These are phyloP conservation scores for Penicillium fimorum DNA, from an alignment of 495 filamentous ascomycete genomes.

Conservation along the genomic window DNA sequence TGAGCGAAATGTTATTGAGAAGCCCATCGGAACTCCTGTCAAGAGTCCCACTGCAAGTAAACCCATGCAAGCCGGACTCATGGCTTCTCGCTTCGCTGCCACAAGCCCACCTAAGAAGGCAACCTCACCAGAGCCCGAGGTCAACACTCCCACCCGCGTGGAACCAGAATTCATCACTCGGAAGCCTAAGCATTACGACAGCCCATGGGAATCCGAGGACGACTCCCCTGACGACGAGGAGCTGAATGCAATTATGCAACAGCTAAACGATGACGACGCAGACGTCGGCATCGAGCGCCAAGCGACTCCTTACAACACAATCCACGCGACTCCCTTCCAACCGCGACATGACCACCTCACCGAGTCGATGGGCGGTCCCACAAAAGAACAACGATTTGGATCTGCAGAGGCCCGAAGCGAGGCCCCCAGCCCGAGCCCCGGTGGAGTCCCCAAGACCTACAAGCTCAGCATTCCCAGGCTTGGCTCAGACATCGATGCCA, in stretches of 20 bases:
- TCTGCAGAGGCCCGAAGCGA: slow-evolving; percentile 62
- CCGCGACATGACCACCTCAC: slow-evolving; percentile 29
- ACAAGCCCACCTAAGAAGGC: slow-evolving; percentile 25
- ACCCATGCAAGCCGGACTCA: slow-evolving; percentile 29
- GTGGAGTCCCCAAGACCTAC: slow-evolving; percentile 51
- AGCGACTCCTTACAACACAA: slow-evolving; percentile 36
- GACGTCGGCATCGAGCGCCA: slow-evolving; percentile 68
- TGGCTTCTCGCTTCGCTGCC: slow-evolving; percentile 43
- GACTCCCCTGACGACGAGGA: slow-evolving; percentile 67
- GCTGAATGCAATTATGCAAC: slow-evolving; percentile 82
- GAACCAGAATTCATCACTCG: slow-evolving; percentile 1
- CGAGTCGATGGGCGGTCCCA: slow-evolving; percentile 44
- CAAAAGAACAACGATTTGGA: slow-evolving; percentile 56
- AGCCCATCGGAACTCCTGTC: slow-evolving; percentile 1
- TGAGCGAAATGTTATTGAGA: slow-evolving; percentile 15
- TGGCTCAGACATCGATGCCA: slow-evolving; percentile 39
- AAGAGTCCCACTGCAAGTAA: slow-evolving; percentile 17
- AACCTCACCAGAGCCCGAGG: slow-evolving; percentile 9
- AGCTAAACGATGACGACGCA: slow-evolving; percentile 68
- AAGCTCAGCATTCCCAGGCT: slow-evolving; percentile 46
- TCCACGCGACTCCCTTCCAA: slow-evolving; percentile 29
- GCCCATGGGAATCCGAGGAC: slow-evolving; percentile 26
- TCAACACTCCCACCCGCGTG: slow-evolving; percentile 13
- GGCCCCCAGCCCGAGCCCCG: slow-evolving; percentile 73
- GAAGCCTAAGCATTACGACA: slow-evolving; percentile 8